Evolutionary conservation across 371 early-diverging fungal species (phyloP), one percentile per base, ranked within the genome.

Genomic region (Mortierella sp.): DNA sequence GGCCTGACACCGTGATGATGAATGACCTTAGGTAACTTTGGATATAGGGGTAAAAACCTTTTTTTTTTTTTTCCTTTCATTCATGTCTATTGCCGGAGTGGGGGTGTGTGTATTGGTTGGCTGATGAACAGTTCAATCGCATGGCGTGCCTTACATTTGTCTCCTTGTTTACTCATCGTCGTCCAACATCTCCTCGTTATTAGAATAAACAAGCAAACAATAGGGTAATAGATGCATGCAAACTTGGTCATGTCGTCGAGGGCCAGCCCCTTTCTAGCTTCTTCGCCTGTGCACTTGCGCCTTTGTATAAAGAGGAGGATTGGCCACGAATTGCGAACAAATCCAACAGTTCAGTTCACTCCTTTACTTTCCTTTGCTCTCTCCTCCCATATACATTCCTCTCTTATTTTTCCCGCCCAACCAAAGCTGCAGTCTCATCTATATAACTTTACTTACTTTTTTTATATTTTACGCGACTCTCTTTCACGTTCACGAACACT

Each of bases 201-300:
- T 28, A 55, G 28, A 55, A 55, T 55, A 45, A 43, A 50, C 21
- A 45, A 11, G 28, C 41, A 22, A 58, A 24, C 13, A 22, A 4
- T n/a, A 21, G 32, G 36, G 36, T 33, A 38, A 40, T 50, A 32
- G 19, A 11, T 45, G 32, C 40, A 60, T 45, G 21, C 16, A 61
- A 52, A n/a, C 24, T 32, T 58, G 72, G 72, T 71, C 72, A 71
- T 71, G 72, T 65, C 72, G 11, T 28, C 65, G 41, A 48, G 11
- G 43, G 52, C 24, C 47, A 65, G 60, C 72, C 72, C 72, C 72
- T 65, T 71, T 71, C 58, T 50, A 10, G 43, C 28, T 13, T 22
- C 28, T 36, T 21, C 43, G 41, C 57, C 33, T 58, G 38, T 65
- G 33, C 63, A 28, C 45, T 43, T 69, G 57, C 58, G 24, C 47